These are phyloP conservation scores for Leccinum pellstonianum DNA, from an alignment of 768 basidiomycete species.

Conservation along the genomic window DNA sequence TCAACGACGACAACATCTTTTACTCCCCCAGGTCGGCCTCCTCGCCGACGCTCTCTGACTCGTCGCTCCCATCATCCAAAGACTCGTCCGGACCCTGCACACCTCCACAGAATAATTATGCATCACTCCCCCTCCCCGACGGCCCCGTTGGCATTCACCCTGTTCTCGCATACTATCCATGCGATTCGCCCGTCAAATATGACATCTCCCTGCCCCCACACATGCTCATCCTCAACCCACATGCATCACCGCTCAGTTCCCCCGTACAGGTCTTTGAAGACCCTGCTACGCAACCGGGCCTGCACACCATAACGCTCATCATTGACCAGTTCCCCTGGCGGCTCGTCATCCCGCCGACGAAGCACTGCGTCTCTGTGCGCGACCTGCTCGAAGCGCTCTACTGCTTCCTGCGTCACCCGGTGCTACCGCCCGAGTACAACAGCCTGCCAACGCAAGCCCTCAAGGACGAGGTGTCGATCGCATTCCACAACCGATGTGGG, in stretches of 20 bases:
- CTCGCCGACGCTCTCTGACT: constrained; percentile 28
- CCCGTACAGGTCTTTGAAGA: constrained; percentile 25
- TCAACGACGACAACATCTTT: constrained; percentile 33
- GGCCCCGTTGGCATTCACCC: constrained; percentile 34
- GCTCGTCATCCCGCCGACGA: constrained; percentile 30
- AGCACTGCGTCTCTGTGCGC: constrained; percentile 37
- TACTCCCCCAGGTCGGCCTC: constrained; percentile 29
- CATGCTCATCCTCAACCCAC: constrained; percentile 23
- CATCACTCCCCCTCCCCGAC: constrained; percentile 20
- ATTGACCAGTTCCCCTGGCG: constrained; percentile 35
- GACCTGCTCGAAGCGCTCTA: constrained; percentile 53
- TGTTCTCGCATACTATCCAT: constrained; percentile 30
- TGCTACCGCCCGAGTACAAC: constrained; percentile 42
- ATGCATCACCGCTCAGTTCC: constrained; percentile 27
- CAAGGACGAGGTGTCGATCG: constrained; percentile 38
- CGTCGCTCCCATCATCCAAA: constrained; percentile 32
- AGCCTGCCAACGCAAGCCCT: constrained; percentile 33
- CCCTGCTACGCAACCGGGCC: constrained; percentile 32
- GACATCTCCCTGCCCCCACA: constrained; percentile 20
- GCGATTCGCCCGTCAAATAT: constrained; percentile 21
- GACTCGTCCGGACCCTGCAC: constrained; percentile 30
- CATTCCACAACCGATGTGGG: constrained; percentile 43
- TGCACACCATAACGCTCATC: constrained; percentile 31
- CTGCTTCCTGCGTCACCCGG: constrained; percentile 40
- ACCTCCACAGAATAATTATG: constrained; percentile 27